Base-by-base conservation (phyloP, 306 rosid genomes). In the Sphenostylis stenocarpa region DNA sequence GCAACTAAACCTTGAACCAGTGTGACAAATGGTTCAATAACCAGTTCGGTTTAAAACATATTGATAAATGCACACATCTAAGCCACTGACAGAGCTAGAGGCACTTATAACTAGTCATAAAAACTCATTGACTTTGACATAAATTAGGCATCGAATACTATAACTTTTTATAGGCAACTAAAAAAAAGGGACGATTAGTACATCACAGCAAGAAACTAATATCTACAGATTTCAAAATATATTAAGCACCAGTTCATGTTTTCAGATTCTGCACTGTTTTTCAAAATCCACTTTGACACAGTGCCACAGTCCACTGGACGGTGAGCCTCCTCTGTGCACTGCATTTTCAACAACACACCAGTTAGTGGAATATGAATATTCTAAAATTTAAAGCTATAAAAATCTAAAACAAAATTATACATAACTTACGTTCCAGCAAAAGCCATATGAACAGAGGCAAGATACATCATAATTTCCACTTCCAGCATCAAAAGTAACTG, bases 231-330 rank as follows among this genome's bases (percentile, higher is more conserved):
- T 44, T 41, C 49, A 70, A 60, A 44, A 75, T 31, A 58, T 49
- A 78, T 48, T 66, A 10, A 13, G 28, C 84, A 86, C 90, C 97
- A 92, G 62, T 90, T 90, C 89, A 83, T 85, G 76, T 87, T 92
- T 82, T 90, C 96, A 11, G 94, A 88, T 66, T 92, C 97, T 0
- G 90, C 89, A 65, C 85, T 84, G 81, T 88, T 90, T 87, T 92
- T 92, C 82, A 81, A 43, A 48, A 85, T 83, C 97, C 96, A 92
- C 72, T 86, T 90, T 36, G 84, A 72, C 68, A 87, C 97, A 8
- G 92, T 88, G 58, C 79, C 88, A 77, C 97, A 92, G 78, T 88
- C 91, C 76, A 88, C 97, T 15, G 97, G 97, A 47, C 97, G 93
- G 72, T 92, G 97, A 73, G 96, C 96, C 85, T 88, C 97, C 79